A percentile compares a stretch with the other conserved stretches of the same genome.
These are phyloP conservation scores for Chrysochromulina tobinii DNA, from an alignment of 78 protist species.

Conservation along the genomic window DNA sequence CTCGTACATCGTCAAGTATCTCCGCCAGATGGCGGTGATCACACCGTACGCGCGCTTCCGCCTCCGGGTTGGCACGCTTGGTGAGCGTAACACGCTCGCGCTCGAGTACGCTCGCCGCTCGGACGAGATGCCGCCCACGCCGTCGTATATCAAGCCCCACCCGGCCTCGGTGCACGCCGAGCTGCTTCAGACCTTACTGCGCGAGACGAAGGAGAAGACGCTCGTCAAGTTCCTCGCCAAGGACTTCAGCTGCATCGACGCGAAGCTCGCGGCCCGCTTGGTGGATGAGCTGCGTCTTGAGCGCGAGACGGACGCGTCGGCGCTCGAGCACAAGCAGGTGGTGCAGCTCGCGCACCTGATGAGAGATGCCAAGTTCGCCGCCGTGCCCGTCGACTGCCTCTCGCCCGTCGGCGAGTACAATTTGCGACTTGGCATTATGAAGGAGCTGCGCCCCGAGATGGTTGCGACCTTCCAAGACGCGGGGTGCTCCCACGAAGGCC, in stretches of 20 bases:
- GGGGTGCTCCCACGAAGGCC: slow-evolving; percentile 56
- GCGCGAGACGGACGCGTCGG: background rate
- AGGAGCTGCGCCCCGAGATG: slow-evolving; percentile 61
- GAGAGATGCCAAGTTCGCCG: background rate
- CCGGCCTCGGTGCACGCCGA: slow-evolving; percentile 44
- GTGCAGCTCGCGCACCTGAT: background rate
- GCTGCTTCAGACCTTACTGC: background rate
- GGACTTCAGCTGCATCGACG: background rate
- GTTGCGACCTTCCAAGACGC: slow-evolving; percentile 55
- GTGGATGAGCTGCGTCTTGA: background rate
- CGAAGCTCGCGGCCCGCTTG: background rate
- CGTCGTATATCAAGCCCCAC: slow-evolving; percentile 56
- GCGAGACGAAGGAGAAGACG: background rate
- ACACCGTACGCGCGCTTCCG: slow-evolving; percentile 68
- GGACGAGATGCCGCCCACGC: slow-evolving; percentile 55
- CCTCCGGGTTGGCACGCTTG: background rate
- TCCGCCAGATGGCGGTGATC: slow-evolving; percentile 71
- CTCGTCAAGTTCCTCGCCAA: background rate
- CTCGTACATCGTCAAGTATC: slow-evolving; percentile 30
- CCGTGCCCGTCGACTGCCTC: slow-evolving; percentile 27
- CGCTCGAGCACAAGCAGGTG: background rate
- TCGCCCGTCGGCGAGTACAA: slow-evolving; percentile 67
- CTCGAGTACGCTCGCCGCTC: slow-evolving; percentile 49
- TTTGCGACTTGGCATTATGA: slow-evolving; percentile 66
- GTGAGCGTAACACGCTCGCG: background rate